Conservation (phyloP, 78 protist genomes). For the Guillardia theta region DNA sequence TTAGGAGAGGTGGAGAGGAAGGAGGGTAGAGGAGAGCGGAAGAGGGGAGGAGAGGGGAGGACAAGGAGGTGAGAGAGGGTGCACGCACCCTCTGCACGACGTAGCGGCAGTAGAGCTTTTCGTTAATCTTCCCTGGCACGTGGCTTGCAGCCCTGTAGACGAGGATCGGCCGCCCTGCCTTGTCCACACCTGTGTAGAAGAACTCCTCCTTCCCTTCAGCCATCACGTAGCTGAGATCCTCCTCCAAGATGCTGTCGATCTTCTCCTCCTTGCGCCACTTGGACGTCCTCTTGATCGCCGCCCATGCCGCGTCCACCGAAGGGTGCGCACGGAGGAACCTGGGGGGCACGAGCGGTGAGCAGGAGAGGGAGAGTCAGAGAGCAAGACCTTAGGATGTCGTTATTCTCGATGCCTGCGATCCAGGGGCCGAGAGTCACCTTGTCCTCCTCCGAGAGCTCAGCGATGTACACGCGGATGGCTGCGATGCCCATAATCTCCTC, state of each 20-base stretch:
- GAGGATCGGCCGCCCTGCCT: not conserved
- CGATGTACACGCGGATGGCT: not conserved
- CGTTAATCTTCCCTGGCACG: not conserved
- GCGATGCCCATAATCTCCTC: not conserved
- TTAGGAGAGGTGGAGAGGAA: no score
- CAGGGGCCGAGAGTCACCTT: not conserved
- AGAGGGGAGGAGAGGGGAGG: no score
- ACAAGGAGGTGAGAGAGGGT: no score
- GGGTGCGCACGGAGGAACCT: not conserved
- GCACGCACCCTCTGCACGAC: not conserved
- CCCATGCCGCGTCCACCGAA: slow-evolving; percentile 22
- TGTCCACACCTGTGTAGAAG: not conserved
- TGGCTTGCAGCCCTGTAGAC: not conserved
- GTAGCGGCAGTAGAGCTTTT: not conserved
- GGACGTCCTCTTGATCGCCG: not conserved
- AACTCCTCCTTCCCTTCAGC: not conserved
- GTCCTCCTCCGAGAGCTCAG: not conserved
- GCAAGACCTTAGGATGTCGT: not conserved
- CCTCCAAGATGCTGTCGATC: not conserved
- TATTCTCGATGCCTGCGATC: not conserved
- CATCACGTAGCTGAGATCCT: not conserved
- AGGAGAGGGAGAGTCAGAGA: no score
- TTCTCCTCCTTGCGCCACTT: slow-evolving; percentile 21
- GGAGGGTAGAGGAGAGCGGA: no score
- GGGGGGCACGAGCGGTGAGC: no score